These are phyloP conservation scores for Pezicula rhizophila DNA, from an alignment of 2,329 filamentous ascomycete species.

Conservation along the genomic window DNA sequence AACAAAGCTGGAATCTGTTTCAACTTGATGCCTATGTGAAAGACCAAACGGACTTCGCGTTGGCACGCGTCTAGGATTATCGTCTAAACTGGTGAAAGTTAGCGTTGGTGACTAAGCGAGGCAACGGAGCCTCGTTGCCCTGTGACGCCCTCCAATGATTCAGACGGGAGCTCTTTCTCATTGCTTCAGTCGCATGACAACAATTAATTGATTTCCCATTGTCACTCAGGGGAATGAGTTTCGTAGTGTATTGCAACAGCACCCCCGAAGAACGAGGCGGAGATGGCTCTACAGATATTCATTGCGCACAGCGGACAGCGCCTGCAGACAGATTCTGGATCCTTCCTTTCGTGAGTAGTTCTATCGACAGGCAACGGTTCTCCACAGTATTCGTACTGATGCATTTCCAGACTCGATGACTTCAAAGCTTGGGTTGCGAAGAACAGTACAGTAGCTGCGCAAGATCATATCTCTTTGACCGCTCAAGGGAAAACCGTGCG, in stretches of 20 bases:
- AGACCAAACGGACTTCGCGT: neutral
- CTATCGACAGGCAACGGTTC: neutral
- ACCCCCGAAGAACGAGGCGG: slow-evolving; percentile 25
- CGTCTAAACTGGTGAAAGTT: too few relatives aligned
- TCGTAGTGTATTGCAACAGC: slow-evolving; percentile 21
- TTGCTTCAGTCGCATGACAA: slow-evolving; percentile 17
- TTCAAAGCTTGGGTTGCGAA: slow-evolving; percentile 76
- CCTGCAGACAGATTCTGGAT: slow-evolving; percentile 69
- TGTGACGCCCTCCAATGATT: slow-evolving; percentile 9
- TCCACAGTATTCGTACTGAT: slow-evolving; percentile 12
- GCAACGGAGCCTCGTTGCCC: slow-evolving; percentile 3
- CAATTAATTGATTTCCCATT: slow-evolving; percentile 7
- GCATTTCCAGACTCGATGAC: slow-evolving; percentile 63
- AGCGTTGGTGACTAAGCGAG: too few relatives aligned
- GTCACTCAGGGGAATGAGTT: slow-evolving; percentile 8
- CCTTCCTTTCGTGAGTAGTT: slow-evolving; percentile 63
- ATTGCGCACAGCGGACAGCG: slow-evolving; percentile 90
- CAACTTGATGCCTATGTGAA: neutral
- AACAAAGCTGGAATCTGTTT: neutral
- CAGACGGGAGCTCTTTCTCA: slow-evolving; percentile 2
- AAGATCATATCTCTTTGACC: slow-evolving; percentile 84
- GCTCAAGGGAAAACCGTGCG: slow-evolving; percentile 51
- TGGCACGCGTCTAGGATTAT: neutral
- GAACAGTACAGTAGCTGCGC: slow-evolving; percentile 65
- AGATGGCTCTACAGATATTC: slow-evolving; percentile 85